Conservation (phyloP, 2,329 filamentous ascomycete species). For the Clarireedia homoeocarpa region DNA sequence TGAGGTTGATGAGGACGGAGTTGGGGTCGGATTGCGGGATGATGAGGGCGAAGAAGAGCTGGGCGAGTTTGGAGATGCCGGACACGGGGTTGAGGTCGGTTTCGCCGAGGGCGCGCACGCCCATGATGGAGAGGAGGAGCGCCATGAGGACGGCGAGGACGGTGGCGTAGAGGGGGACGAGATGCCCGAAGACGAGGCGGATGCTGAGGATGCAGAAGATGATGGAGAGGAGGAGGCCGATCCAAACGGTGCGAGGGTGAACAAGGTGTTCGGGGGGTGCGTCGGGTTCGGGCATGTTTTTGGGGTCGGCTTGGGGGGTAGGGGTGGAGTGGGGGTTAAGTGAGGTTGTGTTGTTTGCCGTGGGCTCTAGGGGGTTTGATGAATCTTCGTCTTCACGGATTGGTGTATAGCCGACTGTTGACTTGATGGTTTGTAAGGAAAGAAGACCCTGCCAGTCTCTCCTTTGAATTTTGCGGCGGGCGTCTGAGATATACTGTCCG, state of each 20-base stretch:
- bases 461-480: conserved; percentile 20
- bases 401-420: conserved; percentile 23
- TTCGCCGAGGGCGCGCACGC: conserved; percentile 61
- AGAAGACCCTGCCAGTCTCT: conserved; percentile 27
- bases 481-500: conserved; percentile 31
- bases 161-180: conserved; percentile 72
- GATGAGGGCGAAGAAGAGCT: conserved; percentile 88
- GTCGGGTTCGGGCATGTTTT: conserved; percentile 49
- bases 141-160: conserved; percentile 77
- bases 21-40: conserved; percentile 74
- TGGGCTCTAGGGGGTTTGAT: conserved; percentile 10
- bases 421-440: conserved; percentile 11
- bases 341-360: too few relatives aligned
- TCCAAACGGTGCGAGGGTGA: conserved; percentile 57
- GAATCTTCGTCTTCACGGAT: conserved; percentile 12
- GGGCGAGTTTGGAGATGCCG: conserved; percentile 92
- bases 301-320: conserved; percentile 5
- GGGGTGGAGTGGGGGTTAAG: not conserved
- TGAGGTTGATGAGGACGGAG: conserved; percentile 88
- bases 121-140: conserved; percentile 71
- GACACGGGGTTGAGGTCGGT: conserved; percentile 95
- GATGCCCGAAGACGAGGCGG: conserved; percentile 71
- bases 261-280: conserved; percentile 80
- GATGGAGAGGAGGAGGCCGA: conserved; percentile 72
- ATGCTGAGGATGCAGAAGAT: conserved; percentile 74